Conservation (phyloP, 2,329 filamentous ascomycete species). For the Aspergillus sclerotialis region DNA sequence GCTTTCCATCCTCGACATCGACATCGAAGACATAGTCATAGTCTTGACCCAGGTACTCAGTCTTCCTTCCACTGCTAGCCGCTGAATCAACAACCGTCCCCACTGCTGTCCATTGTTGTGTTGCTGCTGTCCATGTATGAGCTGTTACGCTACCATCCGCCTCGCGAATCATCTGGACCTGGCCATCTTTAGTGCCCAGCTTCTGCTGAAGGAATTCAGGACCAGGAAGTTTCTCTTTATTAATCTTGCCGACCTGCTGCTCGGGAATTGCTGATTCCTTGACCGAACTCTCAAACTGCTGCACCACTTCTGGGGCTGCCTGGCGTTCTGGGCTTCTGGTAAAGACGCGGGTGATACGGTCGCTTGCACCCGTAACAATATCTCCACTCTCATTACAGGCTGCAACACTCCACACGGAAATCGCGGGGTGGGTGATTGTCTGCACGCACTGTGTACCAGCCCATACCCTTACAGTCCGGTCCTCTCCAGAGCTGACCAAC, state of each 20-base stretch:
- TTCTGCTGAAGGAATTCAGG: conserved; percentile 78
- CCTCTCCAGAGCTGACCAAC: conserved; percentile 84
- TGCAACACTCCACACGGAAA: conserved; percentile 93
- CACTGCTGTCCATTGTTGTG: conserved; percentile 74
- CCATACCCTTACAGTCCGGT: conserved; percentile 91
- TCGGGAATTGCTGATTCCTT: conserved; percentile 79
- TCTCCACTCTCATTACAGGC: conserved; percentile 76
- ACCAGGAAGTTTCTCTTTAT: conserved; percentile 86
- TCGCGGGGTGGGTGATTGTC: conserved; percentile 93
- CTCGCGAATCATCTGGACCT: conserved; percentile 86
- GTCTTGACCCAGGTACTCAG: conserved; percentile 71
- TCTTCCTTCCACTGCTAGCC: conserved; percentile 72
- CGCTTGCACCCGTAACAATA: conserved; percentile 88
- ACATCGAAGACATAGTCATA: conserved; percentile 98
- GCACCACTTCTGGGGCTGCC: conserved; percentile 61
- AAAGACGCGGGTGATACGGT: conserved; percentile 78
- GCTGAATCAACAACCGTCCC: conserved; percentile 91
- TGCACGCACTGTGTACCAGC: conserved; percentile 75
- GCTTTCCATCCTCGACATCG: conserved; percentile 90
- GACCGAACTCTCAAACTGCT: conserved; percentile 74
- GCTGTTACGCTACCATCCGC: conserved; percentile 74
- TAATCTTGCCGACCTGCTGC: conserved; percentile 73
- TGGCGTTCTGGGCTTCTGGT: conserved; percentile 62
- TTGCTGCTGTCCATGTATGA: conserved; percentile 73
- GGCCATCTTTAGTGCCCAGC: conserved; percentile 88